phyloP scores from a whole-genome alignment of 78 protist genomes.

The Monosiga brevicollis region DNA sequence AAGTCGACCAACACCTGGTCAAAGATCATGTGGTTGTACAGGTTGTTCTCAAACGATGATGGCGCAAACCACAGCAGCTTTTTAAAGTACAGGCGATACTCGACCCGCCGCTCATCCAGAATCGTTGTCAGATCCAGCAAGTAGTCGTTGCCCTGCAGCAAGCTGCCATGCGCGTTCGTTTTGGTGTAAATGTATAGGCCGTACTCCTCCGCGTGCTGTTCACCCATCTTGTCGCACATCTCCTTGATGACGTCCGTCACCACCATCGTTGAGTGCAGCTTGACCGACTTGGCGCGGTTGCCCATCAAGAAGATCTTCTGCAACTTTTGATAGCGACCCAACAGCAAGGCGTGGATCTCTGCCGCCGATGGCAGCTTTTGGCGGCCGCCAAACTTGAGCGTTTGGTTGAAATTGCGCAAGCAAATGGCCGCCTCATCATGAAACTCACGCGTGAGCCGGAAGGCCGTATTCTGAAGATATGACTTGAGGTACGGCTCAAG shows the following conservation, averaged over 20 bases:
- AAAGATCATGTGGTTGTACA: not conserved
- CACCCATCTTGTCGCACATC: conserved; percentile 2
- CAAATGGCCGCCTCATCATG: not conserved
- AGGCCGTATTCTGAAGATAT: not conserved
- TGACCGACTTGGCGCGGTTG: not conserved
- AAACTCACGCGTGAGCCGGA: not conserved
- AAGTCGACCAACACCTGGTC: not conserved
- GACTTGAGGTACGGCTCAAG: conserved; percentile 8
- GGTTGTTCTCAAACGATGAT: not conserved
- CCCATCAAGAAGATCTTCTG: conserved; percentile 3
- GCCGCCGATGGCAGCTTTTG: not conserved
- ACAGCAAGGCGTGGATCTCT: not conserved
- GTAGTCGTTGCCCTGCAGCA: not conserved
- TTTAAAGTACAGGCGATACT: conserved; percentile 6
- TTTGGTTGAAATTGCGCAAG: not conserved
- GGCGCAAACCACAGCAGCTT: conserved; percentile 10
- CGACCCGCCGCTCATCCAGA: not conserved
- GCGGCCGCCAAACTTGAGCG: not conserved
- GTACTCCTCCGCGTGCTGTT: not conserved
- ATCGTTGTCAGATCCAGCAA: conserved; percentile 8
- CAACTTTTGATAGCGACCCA: not conserved
- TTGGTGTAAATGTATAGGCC: not conserved
- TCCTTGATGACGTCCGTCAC: not conserved
- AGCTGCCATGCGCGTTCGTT: not conserved
- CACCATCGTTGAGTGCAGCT: not conserved